Percentiles rank a stretch among this genome's conserved stretches.
These are phyloP conservation scores for Colletotrichum godetiae DNA, from an alignment of 2,329 filamentous ascomycete genomes.

Conservation along the genomic window DNA sequence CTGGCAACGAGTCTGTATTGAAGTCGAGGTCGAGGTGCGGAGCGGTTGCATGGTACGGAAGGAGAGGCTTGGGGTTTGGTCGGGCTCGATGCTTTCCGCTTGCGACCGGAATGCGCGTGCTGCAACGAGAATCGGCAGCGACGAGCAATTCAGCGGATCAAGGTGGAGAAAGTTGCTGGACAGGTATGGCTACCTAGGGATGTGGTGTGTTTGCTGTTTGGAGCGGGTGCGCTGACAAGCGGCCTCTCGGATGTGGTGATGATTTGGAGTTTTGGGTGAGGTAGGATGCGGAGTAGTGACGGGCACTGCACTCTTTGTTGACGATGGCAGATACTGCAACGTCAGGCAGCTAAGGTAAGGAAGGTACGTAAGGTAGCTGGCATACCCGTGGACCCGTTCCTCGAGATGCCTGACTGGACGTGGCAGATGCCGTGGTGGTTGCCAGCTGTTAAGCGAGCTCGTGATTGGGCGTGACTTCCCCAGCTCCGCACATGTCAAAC, in stretches of 20 bases:
- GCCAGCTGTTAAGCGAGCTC: background rate
- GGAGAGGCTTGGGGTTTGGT: slow-evolving; percentile 14
- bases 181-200: background rate
- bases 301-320: slow-evolving; percentile 7
- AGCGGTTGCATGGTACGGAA: slow-evolving; percentile 29
- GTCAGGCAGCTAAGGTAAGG: background rate
- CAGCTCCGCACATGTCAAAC: background rate
- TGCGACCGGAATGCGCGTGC: slow-evolving; percentile 29
- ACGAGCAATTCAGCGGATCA: background rate
- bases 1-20: slow-evolving; percentile 27
- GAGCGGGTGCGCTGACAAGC: slow-evolving; percentile 12
- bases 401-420: slow-evolving; percentile 2
- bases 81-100: slow-evolving; percentile 32
- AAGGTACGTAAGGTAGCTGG: slow-evolving; percentile 1
- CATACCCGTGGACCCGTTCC: background rate
- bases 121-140: slow-evolving; percentile 9
- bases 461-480: slow-evolving; percentile 11
- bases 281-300: slow-evolving; percentile 3
- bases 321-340: slow-evolving; percentile 5
- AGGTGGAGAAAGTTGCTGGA: background rate
- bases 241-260: slow-evolving; percentile 15
- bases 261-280: background rate
- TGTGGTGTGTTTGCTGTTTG: background rate
- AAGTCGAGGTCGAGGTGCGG: slow-evolving; percentile 13
- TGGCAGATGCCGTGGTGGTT: slow-evolving; percentile 32